These are phyloP conservation scores for Fusarium verrucosum DNA, from an alignment of 2,329 filamentous ascomycete genomes.

Conservation along the genomic window DNA sequence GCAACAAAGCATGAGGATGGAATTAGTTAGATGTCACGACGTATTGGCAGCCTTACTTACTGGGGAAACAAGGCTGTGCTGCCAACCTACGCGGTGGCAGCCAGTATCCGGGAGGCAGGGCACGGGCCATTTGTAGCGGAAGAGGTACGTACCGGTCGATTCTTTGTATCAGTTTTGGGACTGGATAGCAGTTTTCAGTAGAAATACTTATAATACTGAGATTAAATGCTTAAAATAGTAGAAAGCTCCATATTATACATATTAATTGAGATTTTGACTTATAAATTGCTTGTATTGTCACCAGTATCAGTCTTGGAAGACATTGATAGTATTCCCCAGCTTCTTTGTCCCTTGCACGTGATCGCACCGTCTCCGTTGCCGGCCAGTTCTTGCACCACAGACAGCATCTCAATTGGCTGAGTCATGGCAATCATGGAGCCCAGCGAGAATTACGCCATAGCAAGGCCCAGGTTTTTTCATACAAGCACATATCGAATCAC, in stretches of 20 bases:
- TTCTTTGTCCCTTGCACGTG: slow-evolving; percentile 22
- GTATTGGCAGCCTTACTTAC: slow-evolving; percentile 44
- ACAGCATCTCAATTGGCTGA: slow-evolving; percentile 41
- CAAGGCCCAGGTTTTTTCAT: slow-evolving; percentile 34
- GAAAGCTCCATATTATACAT: fast-evolving
- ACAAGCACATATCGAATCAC: slow-evolving; percentile 33
- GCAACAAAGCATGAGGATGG: slow-evolving; percentile 11
- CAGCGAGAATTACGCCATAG: slow-evolving; percentile 45
- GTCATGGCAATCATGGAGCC: slow-evolving; percentile 31
- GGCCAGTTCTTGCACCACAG: slow-evolving; percentile 22
- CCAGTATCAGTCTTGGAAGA: neutral
- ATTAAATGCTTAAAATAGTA: neutral
- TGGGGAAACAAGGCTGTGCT: slow-evolving; percentile 42
- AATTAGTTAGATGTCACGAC: slow-evolving; percentile 36
- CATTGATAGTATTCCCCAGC: neutral
- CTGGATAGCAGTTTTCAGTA: neutral
- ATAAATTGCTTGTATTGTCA: neutral
- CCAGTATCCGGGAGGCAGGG: neutral
- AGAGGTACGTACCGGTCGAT: slow-evolving; percentile 16
- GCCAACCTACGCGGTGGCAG: slow-evolving; percentile 14
- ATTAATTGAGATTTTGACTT: neutral
- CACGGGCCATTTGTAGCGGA: slow-evolving; percentile 30
- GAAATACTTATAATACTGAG: neutral
- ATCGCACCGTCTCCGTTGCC: slow-evolving; percentile 33
- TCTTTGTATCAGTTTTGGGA: neutral